Conservation (phyloP, 495 filamentous ascomycete genomes). For the Lepraria neglecta region DNA sequence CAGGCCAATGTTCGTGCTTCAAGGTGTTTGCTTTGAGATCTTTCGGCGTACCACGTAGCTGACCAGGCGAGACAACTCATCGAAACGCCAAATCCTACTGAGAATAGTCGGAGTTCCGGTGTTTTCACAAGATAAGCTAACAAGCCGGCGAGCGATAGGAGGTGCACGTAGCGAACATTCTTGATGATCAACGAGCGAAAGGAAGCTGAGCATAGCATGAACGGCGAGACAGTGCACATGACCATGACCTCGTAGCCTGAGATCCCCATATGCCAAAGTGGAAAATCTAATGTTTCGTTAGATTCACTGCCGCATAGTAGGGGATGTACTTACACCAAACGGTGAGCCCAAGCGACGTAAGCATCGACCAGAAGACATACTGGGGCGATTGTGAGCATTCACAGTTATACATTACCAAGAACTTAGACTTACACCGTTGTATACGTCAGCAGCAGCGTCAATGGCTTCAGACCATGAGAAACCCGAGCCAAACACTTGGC, state of each 20-base stretch:
- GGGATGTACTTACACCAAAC: slow-evolving; percentile 78
- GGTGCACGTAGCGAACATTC: slow-evolving; percentile 62
- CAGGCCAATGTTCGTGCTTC: slow-evolving; percentile 77
- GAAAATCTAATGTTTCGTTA: slow-evolving; percentile 60
- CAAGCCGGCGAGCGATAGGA: slow-evolving; percentile 73
- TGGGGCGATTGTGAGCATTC: slow-evolving; percentile 37
- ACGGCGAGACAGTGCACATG: slow-evolving; percentile 74
- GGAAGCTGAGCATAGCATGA: slow-evolving; percentile 66
- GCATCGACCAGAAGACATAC: slow-evolving; percentile 94
- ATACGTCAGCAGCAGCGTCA: slow-evolving; percentile 82
- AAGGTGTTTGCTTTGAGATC: slow-evolving; percentile 63
- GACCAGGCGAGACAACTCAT: slow-evolving; percentile 77
- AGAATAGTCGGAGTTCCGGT: slow-evolving; percentile 72
- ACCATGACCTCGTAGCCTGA: slow-evolving; percentile 92
- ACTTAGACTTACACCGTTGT: slow-evolving; percentile 67
- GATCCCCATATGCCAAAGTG: slow-evolving; percentile 99
- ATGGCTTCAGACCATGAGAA: slow-evolving; percentile 71
- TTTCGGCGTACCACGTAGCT: slow-evolving; percentile 71
- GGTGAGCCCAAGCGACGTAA: slow-evolving; percentile 78
- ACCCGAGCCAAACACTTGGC: slow-evolving; percentile 58
- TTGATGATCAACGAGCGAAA: slow-evolving; percentile 60
- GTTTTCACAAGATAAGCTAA: slow-evolving; percentile 67
- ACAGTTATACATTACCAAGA: slow-evolving; percentile 16
- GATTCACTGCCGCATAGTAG: background rate
- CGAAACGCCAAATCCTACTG: slow-evolving; percentile 69